These are phyloP conservation scores for Geopyxis carbonaria DNA, from an alignment of 495 filamentous ascomycete species.

Conservation along the genomic window DNA sequence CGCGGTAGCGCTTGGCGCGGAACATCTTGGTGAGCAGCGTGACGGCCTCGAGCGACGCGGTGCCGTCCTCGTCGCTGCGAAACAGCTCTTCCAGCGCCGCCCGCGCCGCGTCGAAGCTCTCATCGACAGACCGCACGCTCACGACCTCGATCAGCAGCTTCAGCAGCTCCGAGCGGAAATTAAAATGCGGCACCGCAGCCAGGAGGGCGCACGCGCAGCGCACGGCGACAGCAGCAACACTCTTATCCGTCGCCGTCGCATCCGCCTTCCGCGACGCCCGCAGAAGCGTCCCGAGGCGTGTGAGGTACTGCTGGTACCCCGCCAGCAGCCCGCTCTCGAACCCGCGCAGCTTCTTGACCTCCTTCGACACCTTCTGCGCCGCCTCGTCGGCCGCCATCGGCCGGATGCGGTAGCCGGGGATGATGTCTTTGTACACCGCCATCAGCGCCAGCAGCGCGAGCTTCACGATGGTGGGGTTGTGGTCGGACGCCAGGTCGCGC, in stretches of 20 bases:
- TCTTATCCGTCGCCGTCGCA: background rate
- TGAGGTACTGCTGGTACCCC: slow-evolving; percentile 68
- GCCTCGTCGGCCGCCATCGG: slow-evolving; percentile 55
- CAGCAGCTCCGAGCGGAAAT: slow-evolving; percentile 72
- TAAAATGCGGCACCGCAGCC: slow-evolving; percentile 78
- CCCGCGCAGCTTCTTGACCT: slow-evolving; percentile 58
- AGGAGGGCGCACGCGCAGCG: slow-evolving; percentile 69
- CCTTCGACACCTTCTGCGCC: slow-evolving; percentile 70
- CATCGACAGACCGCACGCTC: slow-evolving; percentile 28
- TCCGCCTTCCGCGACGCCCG: slow-evolving; percentile 1
- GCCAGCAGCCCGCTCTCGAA: slow-evolving; percentile 73
- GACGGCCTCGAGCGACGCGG: slow-evolving; percentile 71
- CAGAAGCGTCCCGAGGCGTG: slow-evolving; percentile 35
- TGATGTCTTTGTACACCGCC: slow-evolving; percentile 86
- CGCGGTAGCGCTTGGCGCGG: slow-evolving; percentile 58
- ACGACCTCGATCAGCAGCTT: slow-evolving; percentile 74
- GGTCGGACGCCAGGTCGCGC: slow-evolving; percentile 52
- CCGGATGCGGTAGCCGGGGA: slow-evolving; percentile 88
- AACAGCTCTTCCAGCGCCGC: slow-evolving; percentile 69
- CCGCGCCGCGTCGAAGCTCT: slow-evolving; percentile 2
- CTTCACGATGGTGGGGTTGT: slow-evolving; percentile 58
- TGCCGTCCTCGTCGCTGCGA: slow-evolving; percentile 70
- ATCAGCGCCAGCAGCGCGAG: slow-evolving; percentile 69
- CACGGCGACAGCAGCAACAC: slow-evolving; percentile 54
- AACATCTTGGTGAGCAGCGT: slow-evolving; percentile 83